Evolutionary conservation across 2,329 filamentous ascomycete species (phyloP), one percentile per base, ranked within the genome.

Genomic region (Colletotrichum aenigma): DNA sequence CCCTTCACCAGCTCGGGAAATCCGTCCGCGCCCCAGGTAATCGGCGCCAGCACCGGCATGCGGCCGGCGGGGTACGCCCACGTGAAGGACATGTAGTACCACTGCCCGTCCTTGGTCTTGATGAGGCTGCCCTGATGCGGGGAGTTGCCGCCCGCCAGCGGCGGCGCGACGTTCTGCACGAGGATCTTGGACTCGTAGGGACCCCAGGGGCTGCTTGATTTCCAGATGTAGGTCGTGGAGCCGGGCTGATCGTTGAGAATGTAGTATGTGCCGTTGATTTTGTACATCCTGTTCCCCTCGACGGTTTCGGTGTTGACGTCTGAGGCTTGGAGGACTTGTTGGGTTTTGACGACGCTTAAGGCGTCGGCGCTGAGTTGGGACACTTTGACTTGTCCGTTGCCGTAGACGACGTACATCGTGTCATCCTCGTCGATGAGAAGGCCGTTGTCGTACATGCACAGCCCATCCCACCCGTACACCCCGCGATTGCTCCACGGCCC

Each of bases 1-100:
- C 83, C 83, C 3, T 81, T 84, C 0, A 91, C 82, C 4, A 85
- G 77, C 8, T 79, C 69, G 0, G 91, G 91, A 79, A 86, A 93
- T 1, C 89, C 90, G 65, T 92, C 88, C 0, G 79, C 77, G 4
- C 83, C 86, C 87, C 88, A 93, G 0, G 81, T 86, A 2, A 92
- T 79, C 0, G 90, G 90, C 0, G 91, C 90, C 4, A 91, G 82
- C 3, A 91, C 89, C 0, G 91, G 91, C 13, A 91, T 86, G 26
- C 90, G 86, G 0, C 91, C 91, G 6, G 86, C 87, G 0, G 91
- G 91, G 75, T 91, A 92, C 0, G 87, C 85, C 79, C 89, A 88
- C 6, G 87, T 83, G 79, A 92, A 93, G 0, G 89, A 87, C 81
- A 92, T 88, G 77, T 89, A 93, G 79, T 90, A 91, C 90, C 91